Evolutionary conservation across 257 asterid genomes (phyloP).

Genomic region (Craterostigma plantagineum): DNA sequence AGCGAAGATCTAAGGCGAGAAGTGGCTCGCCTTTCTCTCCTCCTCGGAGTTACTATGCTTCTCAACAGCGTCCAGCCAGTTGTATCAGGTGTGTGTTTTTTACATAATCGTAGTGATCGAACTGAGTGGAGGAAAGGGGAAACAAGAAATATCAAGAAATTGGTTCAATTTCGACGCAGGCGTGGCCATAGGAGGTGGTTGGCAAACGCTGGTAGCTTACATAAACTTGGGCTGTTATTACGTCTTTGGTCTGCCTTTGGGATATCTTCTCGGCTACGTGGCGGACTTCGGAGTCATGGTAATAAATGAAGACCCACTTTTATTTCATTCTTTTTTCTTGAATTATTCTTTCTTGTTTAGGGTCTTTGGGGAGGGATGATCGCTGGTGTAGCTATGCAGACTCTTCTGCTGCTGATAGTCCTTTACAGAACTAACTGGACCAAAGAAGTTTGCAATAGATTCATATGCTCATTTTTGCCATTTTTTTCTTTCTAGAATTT

Average conservation of each 20-base stretch:
- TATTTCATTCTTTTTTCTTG: too few relatives aligned
- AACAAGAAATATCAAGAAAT: not conserved
- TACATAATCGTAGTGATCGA: too few relatives aligned
- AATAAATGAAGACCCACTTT: too few relatives aligned
- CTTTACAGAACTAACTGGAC: too few relatives aligned
- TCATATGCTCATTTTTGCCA: too few relatives aligned
- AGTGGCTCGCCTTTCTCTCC: not conserved
- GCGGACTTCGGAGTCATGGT: not conserved
- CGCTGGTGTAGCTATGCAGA: too few relatives aligned
- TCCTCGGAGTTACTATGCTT: not conserved
- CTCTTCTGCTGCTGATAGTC: too few relatives aligned
- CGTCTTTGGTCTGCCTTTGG: slow-evolving; percentile 1
- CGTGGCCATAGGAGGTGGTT: slow-evolving; percentile 2
- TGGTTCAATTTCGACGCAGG: not conserved
- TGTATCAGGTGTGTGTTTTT: not conserved
- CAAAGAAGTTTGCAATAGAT: too few relatives aligned
- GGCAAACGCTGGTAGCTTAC: not conserved
- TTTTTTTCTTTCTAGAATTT: too few relatives aligned
- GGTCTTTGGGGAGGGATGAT: too few relatives aligned
- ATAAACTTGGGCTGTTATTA: not conserved
- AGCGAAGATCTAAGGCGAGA: not conserved
- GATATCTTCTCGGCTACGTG: not conserved
- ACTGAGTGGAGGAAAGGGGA: too few relatives aligned
- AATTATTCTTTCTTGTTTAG: too few relatives aligned
- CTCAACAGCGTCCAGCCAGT: slow-evolving; percentile 4